These are phyloP conservation scores for Collybiopsis confluens DNA, from an alignment of 768 basidiomycete species.

Conservation along the genomic window DNA sequence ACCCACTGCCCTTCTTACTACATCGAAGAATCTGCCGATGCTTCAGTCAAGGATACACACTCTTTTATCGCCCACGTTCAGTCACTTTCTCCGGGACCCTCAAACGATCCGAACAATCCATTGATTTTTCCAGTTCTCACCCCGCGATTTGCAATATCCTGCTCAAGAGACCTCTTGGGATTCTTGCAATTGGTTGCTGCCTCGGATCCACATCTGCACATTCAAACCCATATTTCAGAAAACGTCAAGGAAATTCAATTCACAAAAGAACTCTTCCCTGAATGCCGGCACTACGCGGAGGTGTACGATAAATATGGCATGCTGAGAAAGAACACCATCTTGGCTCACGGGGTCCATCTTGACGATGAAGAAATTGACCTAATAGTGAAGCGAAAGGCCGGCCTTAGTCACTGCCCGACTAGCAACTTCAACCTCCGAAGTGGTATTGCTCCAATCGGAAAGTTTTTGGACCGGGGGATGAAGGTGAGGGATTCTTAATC, in stretches of 20 bases:
- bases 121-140: slow-evolving; percentile 90
- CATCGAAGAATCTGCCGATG: slow-evolving; percentile 54
- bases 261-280: slow-evolving; percentile 64
- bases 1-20: slow-evolving; percentile 65
- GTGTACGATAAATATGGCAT: slow-evolving; percentile 81
- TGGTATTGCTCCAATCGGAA: slow-evolving; percentile 76
- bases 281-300: slow-evolving; percentile 61
- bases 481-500: slow-evolving; percentile 49
- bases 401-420: slow-evolving; percentile 90
- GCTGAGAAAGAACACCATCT: slow-evolving; percentile 73
- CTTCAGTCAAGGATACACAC: slow-evolving; percentile 59
- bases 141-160: slow-evolving; percentile 94
- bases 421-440: slow-evolving; percentile 91
- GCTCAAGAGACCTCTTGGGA: slow-evolving; percentile 64
- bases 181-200: slow-evolving; percentile 59
- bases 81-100: slow-evolving; percentile 34
- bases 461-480: slow-evolving; percentile 77
- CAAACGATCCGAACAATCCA: slow-evolving; percentile 28
- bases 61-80: slow-evolving; percentile 69
- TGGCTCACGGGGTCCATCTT: slow-evolving; percentile 86
- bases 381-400: slow-evolving; percentile 60
- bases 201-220: slow-evolving; percentile 56
- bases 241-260: slow-evolving; percentile 68
- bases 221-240: slow-evolving; percentile 94
- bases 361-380: slow-evolving; percentile 68